Evolutionary conservation across 345 rosid species (phyloP).

Genomic region (Eucalyptus cladocalyx): DNA sequence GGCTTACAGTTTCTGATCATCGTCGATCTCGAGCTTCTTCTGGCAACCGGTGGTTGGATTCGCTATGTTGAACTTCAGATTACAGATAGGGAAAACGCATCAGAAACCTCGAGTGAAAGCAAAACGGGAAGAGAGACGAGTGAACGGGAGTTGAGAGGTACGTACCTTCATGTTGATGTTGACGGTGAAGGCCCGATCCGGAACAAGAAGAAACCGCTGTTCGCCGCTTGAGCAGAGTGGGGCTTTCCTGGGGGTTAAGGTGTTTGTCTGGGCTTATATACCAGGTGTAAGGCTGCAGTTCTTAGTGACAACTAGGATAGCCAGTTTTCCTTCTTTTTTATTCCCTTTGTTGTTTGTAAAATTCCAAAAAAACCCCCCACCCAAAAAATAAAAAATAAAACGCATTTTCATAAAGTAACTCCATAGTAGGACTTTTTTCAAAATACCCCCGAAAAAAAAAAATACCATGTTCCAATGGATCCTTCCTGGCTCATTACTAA

Average conservation of each 20-base stretch:
- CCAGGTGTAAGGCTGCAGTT: background rate
- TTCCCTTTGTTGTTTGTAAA: background rate
- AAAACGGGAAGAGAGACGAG: background rate
- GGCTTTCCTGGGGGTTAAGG: background rate
- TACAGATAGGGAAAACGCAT: background rate
- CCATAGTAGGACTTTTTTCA: background rate
- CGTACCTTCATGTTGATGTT: background rate
- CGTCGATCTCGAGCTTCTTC: constrained; percentile 40
- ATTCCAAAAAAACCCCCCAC: background rate
- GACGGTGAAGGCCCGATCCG: background rate
- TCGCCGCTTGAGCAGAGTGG: background rate
- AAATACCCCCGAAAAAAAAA: no score
- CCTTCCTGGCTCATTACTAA: background rate
- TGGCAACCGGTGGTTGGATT: constrained; percentile 35
- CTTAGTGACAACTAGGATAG: background rate
- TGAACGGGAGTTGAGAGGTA: background rate
- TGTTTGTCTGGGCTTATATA: background rate
- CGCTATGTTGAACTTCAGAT: constrained; percentile 22
- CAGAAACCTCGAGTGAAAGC: background rate
- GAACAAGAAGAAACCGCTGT: background rate
- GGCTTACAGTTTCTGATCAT: constrained; percentile 26
- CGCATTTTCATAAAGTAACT: background rate
- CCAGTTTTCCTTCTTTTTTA: no score
- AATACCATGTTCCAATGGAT: background rate
- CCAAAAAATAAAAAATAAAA: no score